phyloP scores from a whole-genome alignment of 2,329 filamentous ascomycete species.

The Phialemoniopsis sp. region DNA sequence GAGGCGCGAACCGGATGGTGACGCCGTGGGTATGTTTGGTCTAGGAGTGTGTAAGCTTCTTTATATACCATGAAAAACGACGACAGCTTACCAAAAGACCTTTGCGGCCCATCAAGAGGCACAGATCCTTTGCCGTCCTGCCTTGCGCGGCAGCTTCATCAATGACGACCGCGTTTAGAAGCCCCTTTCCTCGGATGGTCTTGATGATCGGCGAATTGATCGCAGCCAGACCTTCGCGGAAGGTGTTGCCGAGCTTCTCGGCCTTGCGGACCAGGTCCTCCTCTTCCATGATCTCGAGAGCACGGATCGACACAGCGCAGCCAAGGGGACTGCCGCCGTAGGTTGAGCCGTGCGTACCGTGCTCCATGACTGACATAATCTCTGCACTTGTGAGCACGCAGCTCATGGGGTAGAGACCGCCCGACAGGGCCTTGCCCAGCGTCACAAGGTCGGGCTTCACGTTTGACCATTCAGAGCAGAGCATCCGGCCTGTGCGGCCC shows the following conservation, averaged over 20 bases:
- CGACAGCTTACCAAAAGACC: slow-evolving; percentile 75
- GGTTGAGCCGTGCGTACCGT: slow-evolving; percentile 96
- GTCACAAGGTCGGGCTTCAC: slow-evolving; percentile 95
- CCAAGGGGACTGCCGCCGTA: slow-evolving; percentile 96
- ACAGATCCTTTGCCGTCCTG: slow-evolving; percentile 92
- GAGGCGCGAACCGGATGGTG: slow-evolving; percentile 96
- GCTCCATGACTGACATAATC: slow-evolving; percentile 92
- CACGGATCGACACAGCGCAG: slow-evolving; percentile 91
- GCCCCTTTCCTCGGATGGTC: slow-evolving; percentile 82
- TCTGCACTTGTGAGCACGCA: slow-evolving; percentile 85
- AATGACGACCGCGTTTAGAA: slow-evolving; percentile 94
- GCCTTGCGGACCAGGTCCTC: slow-evolving; percentile 83
- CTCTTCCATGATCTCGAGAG: slow-evolving; percentile 89
- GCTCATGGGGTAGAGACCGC: slow-evolving; percentile 98
- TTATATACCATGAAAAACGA: slow-evolving; percentile 29
- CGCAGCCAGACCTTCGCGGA: slow-evolving; percentile 72
- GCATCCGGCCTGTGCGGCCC: slow-evolving; percentile 86
- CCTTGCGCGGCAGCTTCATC: slow-evolving; percentile 84
- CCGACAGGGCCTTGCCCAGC: slow-evolving; percentile 95
- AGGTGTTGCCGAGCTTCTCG: slow-evolving; percentile 73
- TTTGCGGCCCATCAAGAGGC: slow-evolving; percentile 92
- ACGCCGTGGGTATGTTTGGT: slow-evolving; percentile 98
- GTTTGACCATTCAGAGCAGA: slow-evolving; percentile 90
- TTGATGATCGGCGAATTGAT: slow-evolving; percentile 79
- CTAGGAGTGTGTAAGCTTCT: too few species aligned